phyloP scores from a whole-genome alignment of 176 grass and related monocot genomes.

The Zea mays region Zm-B73-REFERENCE-NAM-5.0 NC_050100.1:209751001-209751500 shows the following conservation, averaged over 20 bases:
- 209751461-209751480: conserved; percentile 74
- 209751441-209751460: conserved; percentile 67
- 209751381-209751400: neutral
- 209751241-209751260: conserved; percentile 42
- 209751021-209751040: conserved; percentile 57
- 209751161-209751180: conserved; percentile 45
- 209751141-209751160: conserved; percentile 47
- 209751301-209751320: conserved; percentile 57
- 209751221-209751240: conserved; percentile 31
- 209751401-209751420: neutral
- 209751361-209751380: neutral
- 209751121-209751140: conserved; percentile 56
- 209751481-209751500: conserved; percentile 78
- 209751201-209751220: conserved; percentile 51
- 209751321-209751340: conserved; percentile 57
- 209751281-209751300: conserved; percentile 57
- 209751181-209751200: conserved; percentile 50
- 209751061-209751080: conserved; percentile 41
- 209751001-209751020: conserved; percentile 54
- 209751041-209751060: conserved; percentile 50
- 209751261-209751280: conserved; percentile 56
- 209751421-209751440: neutral
- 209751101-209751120: conserved; percentile 51
- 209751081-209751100: conserved; percentile 53
- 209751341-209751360: neutral